Evolutionary conservation across 805 yeast species (phyloP).

Genomic region (Candida sakaeoensis): DNA sequence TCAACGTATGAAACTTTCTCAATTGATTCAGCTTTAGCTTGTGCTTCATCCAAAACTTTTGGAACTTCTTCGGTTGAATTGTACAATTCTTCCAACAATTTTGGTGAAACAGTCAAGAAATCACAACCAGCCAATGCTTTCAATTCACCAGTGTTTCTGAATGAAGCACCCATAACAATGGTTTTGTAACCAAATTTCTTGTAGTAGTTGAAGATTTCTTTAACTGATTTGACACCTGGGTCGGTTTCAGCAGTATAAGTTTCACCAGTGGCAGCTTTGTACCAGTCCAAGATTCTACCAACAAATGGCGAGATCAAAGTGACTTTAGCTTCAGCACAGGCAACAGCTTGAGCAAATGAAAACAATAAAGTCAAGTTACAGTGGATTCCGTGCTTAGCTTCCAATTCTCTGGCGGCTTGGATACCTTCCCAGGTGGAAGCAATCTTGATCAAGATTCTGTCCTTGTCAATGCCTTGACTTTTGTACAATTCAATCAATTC

Average conservation of each 20-base stretch:
- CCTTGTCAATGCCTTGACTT: constrained; percentile 79
- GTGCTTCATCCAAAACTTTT: constrained; percentile 66
- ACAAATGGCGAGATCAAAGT: constrained; percentile 98
- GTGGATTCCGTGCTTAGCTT: constrained; percentile 86
- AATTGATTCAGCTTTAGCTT: constrained; percentile 51
- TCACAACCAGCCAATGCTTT: constrained; percentile 97
- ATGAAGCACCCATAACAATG: constrained; percentile 99
- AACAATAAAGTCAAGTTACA: constrained; percentile 92
- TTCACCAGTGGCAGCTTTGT: constrained; percentile 91
- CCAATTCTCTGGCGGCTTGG: constrained; percentile 96
- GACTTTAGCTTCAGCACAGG: constrained; percentile 96
- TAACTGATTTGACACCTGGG: constrained; percentile 95
- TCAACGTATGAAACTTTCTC: constrained; percentile 76
- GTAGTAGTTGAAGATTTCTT: constrained; percentile 91
- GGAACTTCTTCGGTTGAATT: constrained; percentile 80
- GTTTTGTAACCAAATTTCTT: constrained; percentile 95
- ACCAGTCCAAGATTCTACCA: constrained; percentile 98
- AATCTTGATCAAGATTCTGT: constrained; percentile 89
- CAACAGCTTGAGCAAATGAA: constrained; percentile 96
- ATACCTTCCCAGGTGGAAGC: constrained; percentile 99
- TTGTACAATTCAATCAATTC: constrained; percentile 86
- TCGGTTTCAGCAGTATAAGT: constrained; percentile 75
- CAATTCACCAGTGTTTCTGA: constrained; percentile 96
- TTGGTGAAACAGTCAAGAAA: constrained; percentile 92
- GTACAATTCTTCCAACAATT: constrained; percentile 80